These are phyloP conservation scores for Clonostachys rhizophaga DNA, from an alignment of 2,329 filamentous ascomycete species.

Conservation along the genomic window DNA sequence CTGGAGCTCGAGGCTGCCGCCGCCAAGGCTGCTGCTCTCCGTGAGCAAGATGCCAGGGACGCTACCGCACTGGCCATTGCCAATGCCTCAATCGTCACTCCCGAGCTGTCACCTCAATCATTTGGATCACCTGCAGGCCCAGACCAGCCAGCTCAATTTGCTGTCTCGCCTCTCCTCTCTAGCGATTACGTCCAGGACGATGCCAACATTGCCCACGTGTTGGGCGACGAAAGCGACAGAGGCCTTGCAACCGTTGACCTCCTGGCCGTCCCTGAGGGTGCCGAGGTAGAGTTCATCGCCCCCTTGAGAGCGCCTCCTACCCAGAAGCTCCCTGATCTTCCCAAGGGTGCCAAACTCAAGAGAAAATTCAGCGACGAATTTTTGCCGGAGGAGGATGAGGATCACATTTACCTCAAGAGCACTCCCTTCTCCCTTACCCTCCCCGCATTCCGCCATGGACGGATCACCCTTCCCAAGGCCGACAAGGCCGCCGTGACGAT, in stretches of 20 bases:
- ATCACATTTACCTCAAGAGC: conserved; percentile 41
- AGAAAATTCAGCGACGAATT: conserved; percentile 6
- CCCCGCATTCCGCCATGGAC: conserved; percentile 48
- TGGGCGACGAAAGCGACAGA: neutral
- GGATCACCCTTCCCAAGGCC: conserved; percentile 44
- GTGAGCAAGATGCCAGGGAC: neutral
- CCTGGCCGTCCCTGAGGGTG: no score
- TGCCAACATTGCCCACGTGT: neutral
- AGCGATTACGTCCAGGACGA: neutral
- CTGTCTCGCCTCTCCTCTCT: neutral
- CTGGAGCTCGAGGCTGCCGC: neutral
- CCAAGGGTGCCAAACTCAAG: neutral
- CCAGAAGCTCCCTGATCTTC: neutral
- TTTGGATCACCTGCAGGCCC: neutral
- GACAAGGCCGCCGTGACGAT: conserved; percentile 31
- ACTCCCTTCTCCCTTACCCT: conserved; percentile 43
- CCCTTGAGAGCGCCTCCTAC: neutral
- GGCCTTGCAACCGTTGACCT: no score
- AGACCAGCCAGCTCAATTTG: no score
- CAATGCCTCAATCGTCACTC: neutral
- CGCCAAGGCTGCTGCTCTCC: neutral
- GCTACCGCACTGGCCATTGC: neutral
- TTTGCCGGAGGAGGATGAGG: conserved; percentile 26
- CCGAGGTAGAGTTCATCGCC: no score
- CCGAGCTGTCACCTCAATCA: neutral